These are phyloP conservation scores for Oryza glaberrima DNA, from an alignment of 176 grass and related monocot species.

Conservation along the genomic window DNA sequence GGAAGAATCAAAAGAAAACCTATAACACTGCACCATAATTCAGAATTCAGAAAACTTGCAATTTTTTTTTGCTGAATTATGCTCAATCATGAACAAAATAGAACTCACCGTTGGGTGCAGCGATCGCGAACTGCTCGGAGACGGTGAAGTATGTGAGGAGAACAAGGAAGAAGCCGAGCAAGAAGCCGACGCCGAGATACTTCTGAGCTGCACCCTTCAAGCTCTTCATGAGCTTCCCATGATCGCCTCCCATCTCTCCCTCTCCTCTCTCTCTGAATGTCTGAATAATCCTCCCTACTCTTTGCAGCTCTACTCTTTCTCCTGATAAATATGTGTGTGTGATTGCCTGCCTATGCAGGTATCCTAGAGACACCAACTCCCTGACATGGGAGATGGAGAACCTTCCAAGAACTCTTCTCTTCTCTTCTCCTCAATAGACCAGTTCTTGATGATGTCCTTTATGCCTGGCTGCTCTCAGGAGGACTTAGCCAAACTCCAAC, in stretches of 20 bases:
- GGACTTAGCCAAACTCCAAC: constrained; percentile 38
- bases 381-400: constrained; percentile 43
- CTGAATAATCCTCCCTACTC: constrained; percentile 20
- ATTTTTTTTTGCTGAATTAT: not conserved
- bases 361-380: constrained; percentile 40
- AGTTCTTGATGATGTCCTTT: constrained; percentile 37
- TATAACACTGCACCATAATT: not conserved
- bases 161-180: constrained; percentile 85
- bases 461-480: constrained; percentile 13
- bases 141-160: constrained; percentile 74
- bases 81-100: not conserved
- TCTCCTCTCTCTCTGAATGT: not conserved
- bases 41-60: not conserved
- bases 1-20: not conserved
- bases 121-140: constrained; percentile 71
- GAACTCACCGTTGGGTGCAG: constrained; percentile 65
- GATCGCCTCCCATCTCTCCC: constrained; percentile 50
- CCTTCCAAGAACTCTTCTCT: constrained; percentile 56
- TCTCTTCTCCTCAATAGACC: constrained; percentile 57
- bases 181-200: constrained; percentile 57
- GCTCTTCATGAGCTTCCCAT: constrained; percentile 61
- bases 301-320: not conserved
- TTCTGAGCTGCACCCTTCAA: constrained; percentile 58
- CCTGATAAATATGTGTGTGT: constrained; percentile 20
- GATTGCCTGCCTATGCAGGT: constrained; percentile 1